phyloP scores from a whole-genome alignment of 2,329 filamentous ascomycete genomes.

The Fusarium multiceps region DNA sequence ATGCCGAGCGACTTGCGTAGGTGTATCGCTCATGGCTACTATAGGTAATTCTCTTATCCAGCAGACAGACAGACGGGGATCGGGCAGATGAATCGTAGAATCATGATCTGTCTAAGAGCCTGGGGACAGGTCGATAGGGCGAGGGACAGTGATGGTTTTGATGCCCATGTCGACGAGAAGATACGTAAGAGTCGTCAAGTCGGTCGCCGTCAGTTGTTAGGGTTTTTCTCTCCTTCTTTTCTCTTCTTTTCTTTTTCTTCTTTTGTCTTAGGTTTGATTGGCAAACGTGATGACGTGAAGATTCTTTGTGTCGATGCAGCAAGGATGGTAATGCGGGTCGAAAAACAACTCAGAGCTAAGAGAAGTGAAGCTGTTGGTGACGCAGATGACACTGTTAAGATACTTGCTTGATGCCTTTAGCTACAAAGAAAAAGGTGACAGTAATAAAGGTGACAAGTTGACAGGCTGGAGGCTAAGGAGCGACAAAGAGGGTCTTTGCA shows the following conservation, averaged over 20 bases:
- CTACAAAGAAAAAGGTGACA: constrained; percentile 22
- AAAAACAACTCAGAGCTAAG: constrained; percentile 3
- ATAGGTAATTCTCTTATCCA: constrained; percentile 17
- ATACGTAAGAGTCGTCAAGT: constrained; percentile 34
- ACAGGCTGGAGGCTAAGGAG: constrained; percentile 11
- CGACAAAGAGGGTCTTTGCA: constrained; percentile 26
- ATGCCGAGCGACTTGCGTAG: constrained; percentile 48
- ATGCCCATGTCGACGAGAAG: constrained; percentile 48
- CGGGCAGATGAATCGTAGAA: constrained; percentile 37
- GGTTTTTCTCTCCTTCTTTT: background rate
- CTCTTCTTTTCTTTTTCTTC: background rate
- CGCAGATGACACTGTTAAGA: background rate
- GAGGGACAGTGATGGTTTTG: constrained; percentile 38
- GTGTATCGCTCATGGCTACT: constrained; percentile 51
- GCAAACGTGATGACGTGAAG: constrained; percentile 19
- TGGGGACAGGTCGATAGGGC: constrained; percentile 42
- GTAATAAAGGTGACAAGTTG: constrained; percentile 9
- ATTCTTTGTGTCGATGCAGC: constrained; percentile 19
- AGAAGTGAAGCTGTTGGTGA: constrained; percentile 22
- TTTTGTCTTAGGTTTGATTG: constrained; percentile 3
- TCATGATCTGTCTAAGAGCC: constrained; percentile 47
- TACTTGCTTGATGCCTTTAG: background rate
- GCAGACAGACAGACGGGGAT: constrained; percentile 34
- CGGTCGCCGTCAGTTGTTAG: constrained; percentile 16
- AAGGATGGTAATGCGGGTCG: constrained; percentile 13